Evolutionary conservation across 192 early-diverging fungal genomes (phyloP), one percentile per base, ranked within the genome.

Genomic region (Coemansia sp.): DNA sequence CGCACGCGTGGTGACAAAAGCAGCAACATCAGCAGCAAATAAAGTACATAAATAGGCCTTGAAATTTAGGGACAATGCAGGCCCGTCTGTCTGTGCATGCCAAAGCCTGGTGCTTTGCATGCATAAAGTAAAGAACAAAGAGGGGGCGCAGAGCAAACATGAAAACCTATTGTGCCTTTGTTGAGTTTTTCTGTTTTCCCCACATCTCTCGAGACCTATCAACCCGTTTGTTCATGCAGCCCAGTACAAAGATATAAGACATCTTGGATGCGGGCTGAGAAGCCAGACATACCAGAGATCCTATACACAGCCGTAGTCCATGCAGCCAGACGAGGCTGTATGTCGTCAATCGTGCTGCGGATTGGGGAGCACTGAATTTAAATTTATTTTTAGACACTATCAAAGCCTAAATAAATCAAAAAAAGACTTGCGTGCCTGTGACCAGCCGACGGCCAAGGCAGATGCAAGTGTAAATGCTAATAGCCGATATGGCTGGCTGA

Each of bases 61-160:
- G 27, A 30, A 7, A 7, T 30, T 30, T 30, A 30, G 27, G 27
- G 7, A 30, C 27, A 30, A 30, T 30, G 27, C 27, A 30, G 27
- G 27, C 27, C 27, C 27, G 27, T 30, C 27, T 30, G 27, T 30
- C 27, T 30, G 27, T 30, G 27, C 27, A 30, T 30, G 27, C 4
- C 27, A 30, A 30, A 30, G 27, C 18, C 21, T 46, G n/a, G n/a
- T 9, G 45, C 18, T 13, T 43, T 13, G 12, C 41, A 43, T n/a
- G 41, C 12, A 43, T n/a, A 43, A 43, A 43, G 41, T 43, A 46
- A 19, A 15, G n/a, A 46, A 46, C 17, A 46, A 46, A 46, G n/a
- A 46, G 21, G 21, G n/a, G n/a, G 9, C 14, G 21, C 9, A 46
- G 18, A 46, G 17, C 41, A 18, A 13, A 43, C 41, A 43, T 2